Evolutionary conservation across 352 stramenopile genomes (phyloP), one percentile per base, ranked within the genome.

Genomic region (Elongisporangium senticosum): DNA sequence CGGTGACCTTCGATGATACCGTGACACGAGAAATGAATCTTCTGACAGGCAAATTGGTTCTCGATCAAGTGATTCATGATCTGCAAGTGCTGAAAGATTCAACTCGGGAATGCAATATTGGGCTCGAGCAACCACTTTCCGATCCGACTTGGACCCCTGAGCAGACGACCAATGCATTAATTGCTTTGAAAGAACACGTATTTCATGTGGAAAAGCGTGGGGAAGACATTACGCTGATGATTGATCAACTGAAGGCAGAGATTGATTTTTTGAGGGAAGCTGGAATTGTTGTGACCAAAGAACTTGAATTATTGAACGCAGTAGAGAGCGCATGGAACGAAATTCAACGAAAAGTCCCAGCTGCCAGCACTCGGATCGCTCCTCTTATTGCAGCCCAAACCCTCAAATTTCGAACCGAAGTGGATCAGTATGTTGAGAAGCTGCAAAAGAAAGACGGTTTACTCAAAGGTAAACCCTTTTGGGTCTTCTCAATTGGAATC

Each of bases 21-120:
- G 83, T 91, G 11, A 89, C 84, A 5, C 77, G 79, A 14, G 84
- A 93, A 37, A 84, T 90, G 71, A 93, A 93, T 22, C 59, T 89
- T 20, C 79, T 93, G 68, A 93, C 79, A 13, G 84, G 84, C 47
- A 93, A 93, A 55, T 70, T 93, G 6, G 77, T 93, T 14, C 50
- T 90, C 8, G 84, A 90, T 28, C 75, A 90, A 53, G 61, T 93
- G 0, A 22, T 87, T 1, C 70, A 86, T 55, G 82, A 93, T 43
- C 65, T 93, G 15, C 78, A 88, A 28, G 50, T 49, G 24, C 68
- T 93, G 0, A 77, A 88, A 49, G 59, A 86, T 23, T 80, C 77
- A 0, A 88, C 74, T 2, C 71, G 77, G 50, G 77, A 91, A n/a
- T 90, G 84, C 50, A 83, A 81, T 19, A 61, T 84, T 15, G 84